A percentile compares a stretch with the other conserved stretches of the same genome.
These are phyloP conservation scores for Mortierella antarctica DNA, from an alignment of 192 early-diverging fungal genomes.

Conservation along the genomic window DNA sequence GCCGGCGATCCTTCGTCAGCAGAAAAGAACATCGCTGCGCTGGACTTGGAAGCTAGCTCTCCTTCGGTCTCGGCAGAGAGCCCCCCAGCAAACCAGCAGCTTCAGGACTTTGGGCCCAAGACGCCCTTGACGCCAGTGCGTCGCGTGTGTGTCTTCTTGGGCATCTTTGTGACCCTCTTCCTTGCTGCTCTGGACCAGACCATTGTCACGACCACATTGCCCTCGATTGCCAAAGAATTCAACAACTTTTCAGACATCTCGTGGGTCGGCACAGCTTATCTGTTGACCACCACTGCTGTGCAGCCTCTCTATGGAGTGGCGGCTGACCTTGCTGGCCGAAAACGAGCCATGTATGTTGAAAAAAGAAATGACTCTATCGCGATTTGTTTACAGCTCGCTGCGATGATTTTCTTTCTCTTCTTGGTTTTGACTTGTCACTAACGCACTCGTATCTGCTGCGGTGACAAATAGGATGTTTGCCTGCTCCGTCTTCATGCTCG, in stretches of 20 bases:
- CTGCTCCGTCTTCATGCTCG: slow-evolving; percentile 68
- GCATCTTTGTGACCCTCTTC: slow-evolving; percentile 59
- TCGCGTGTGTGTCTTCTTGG: slow-evolving; percentile 32
- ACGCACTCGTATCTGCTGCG: neutral
- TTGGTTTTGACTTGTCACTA: neutral
- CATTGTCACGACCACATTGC: slow-evolving; percentile 69
- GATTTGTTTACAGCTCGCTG: neutral
- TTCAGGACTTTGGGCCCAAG: slow-evolving; percentile 46
- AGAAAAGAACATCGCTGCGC: too few species aligned
- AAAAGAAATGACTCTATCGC: neutral
- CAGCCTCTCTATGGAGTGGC: slow-evolving; percentile 46
- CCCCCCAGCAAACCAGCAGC: slow-evolving; percentile 6
- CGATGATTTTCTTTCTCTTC: neutral
- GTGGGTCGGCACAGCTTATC: slow-evolving; percentile 82
- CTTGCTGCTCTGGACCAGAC: slow-evolving; percentile 67
- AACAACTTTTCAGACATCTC: slow-evolving; percentile 69
- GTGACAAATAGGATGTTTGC: slow-evolving; percentile 34
- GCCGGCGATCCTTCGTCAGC: too few species aligned
- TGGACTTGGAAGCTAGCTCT: too few species aligned
- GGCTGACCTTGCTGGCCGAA: slow-evolving; percentile 31
- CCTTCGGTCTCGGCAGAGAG: too few species aligned
- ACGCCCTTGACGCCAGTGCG: slow-evolving; percentile 22
- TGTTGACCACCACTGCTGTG: slow-evolving; percentile 60
- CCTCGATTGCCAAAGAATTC: slow-evolving; percentile 64
- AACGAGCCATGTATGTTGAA: slow-evolving; percentile 35